phyloP scores from a whole-genome alignment of 371 early-diverging fungal species.

The Apophysomyces ossiformis region DNA sequence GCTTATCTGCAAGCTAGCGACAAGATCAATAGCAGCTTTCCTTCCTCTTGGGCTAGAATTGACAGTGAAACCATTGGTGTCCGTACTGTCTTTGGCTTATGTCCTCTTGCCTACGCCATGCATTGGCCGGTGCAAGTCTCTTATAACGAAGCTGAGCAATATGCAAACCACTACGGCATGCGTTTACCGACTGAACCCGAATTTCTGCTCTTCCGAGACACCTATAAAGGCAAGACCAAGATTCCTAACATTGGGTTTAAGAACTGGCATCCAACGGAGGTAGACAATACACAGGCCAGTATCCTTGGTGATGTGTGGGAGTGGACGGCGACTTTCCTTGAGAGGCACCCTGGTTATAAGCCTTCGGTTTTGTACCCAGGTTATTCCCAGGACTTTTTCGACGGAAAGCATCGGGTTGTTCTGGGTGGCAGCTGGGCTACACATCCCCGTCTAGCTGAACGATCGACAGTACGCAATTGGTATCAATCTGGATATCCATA shows the following conservation, averaged over 20 bases:
- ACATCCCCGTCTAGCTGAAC: constrained; percentile 73
- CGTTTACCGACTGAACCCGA: constrained; percentile 76
- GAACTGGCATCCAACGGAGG: constrained; percentile 65
- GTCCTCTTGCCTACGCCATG: constrained; percentile 53
- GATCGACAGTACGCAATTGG: constrained; percentile 86
- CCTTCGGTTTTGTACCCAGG: constrained; percentile 81
- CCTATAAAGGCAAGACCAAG: constrained; percentile 20
- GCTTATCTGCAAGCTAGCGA: constrained; percentile 51
- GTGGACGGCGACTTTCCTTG: constrained; percentile 76
- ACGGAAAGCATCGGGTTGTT: constrained; percentile 82
- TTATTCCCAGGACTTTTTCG: constrained; percentile 90
- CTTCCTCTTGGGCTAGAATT: constrained; percentile 57
- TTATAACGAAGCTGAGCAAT: constrained; percentile 69
- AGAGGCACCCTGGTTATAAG: constrained; percentile 61
- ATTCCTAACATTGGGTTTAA: constrained; percentile 63
- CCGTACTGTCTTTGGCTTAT: constrained; percentile 69
- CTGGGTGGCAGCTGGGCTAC: constrained; percentile 91
- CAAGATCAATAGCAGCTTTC: constrained; percentile 18
- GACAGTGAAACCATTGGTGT: constrained; percentile 45
- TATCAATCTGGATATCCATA: constrained; percentile 87
- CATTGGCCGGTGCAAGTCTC: constrained; percentile 82
- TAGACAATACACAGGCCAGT: constrained; percentile 44
- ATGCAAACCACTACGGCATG: constrained; percentile 60
- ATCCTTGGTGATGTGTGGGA: constrained; percentile 82
- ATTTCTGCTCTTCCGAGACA: constrained; percentile 40